Evolutionary conservation across 805 yeast genomes (phyloP), one percentile per base, ranked within the genome.

Genomic region (Ogataea minuta): DNA sequence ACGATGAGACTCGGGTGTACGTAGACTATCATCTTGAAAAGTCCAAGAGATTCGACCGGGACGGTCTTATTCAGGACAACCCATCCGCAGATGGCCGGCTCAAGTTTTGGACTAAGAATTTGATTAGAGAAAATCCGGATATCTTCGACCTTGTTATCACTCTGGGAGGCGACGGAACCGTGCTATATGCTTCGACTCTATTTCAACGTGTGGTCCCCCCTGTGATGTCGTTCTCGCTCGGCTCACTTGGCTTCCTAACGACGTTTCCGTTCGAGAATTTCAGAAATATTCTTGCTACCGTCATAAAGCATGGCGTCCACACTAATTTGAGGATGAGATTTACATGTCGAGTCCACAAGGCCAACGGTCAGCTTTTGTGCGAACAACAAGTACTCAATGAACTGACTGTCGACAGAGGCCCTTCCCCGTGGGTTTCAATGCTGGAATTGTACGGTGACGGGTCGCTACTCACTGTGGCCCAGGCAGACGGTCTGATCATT

Each of bases 131-230:
- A 34, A 57, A 33, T 60, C 70, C 77, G 3, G 70, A 73, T 24
- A 53, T 68, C 31, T 76, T 80, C 48, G 98, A 91, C 59, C 67
- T 90, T 44, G 81, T 88, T 2, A 77, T 91, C 30, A 87, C 98
- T 0, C 68, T 93, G 7, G 99, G 99, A 16, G 99, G 99, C 12
- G 99, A 93, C 57, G 98, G 99, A 7, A 93, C 99, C 0, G 96
- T 91, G 33, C 67, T 91, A 8, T 84, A 84, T 54, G 91, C 91
- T 0, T 88, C 95, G 2, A 82, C 93, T 41, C 67, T 89, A 28
- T 93, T 93, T 62, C 95, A 85, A 63, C 68, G 74, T 41, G 74
- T 76, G 34, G 96, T 90, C 2, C 99, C 99, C 1, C 99, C 99
- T 0, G 86, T 91, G 2, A 70, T 93, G 49, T 78, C 95, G 13